phyloP scores from a whole-genome alignment of 2,329 filamentous ascomycete species.

The Capronia epimyces region DNA sequence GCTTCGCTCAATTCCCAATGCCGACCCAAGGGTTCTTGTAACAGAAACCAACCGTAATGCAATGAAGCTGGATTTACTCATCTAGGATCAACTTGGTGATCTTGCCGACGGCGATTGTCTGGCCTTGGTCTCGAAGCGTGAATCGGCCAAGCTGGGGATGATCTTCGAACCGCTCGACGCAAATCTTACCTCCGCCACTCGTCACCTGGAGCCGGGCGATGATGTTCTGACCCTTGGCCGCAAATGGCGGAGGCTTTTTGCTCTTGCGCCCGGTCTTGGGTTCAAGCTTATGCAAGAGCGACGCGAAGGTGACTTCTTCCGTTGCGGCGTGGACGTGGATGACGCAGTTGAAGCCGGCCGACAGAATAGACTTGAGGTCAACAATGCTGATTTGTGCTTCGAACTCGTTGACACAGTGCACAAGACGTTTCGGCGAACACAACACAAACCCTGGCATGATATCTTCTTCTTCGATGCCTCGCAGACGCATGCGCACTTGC shows the following conservation, averaged over 20 bases:
- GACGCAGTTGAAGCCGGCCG: conserved; percentile 95
- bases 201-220: conserved; percentile 87
- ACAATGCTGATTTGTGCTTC: conserved; percentile 96
- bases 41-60: too few species aligned
- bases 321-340: conserved; percentile 95
- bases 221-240: conserved; percentile 71
- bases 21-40: too few species aligned
- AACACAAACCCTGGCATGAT: conserved; percentile 92
- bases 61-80: conserved; percentile 18
- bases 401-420: conserved; percentile 82
- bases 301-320: conserved; percentile 89
- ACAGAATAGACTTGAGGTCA: conserved; percentile 89
- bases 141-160: conserved; percentile 92
- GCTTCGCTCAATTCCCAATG: too few species aligned
- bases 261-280: conserved; percentile 91
- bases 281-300: conserved; percentile 86
- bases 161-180: conserved; percentile 90
- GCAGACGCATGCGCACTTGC: conserved; percentile 84
- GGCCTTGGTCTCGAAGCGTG: conserved; percentile 87
- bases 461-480: conserved; percentile 96
- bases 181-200: conserved; percentile 78
- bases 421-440: conserved; percentile 87
- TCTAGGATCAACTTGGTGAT: conserved; percentile 78
- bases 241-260: conserved; percentile 88
- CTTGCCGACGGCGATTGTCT: conserved; percentile 99